These are phyloP conservation scores for Exophiala sideris DNA, from an alignment of 2,329 filamentous ascomycete genomes.

Conservation along the genomic window DNA sequence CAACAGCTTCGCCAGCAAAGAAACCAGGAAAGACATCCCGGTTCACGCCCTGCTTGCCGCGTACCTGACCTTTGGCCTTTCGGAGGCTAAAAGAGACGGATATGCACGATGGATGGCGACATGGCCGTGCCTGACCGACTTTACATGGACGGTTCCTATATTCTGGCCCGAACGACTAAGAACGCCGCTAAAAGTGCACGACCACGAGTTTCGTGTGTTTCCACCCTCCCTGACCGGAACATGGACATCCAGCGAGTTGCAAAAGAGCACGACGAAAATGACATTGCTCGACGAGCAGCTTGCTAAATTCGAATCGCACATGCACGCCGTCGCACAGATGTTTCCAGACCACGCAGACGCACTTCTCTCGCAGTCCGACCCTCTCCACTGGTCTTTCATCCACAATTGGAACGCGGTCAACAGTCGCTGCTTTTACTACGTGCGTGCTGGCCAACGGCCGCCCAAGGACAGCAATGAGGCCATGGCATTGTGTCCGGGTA, in stretches of 20 bases:
- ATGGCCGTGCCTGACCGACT: constrained; percentile 20
- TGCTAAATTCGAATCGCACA: constrained; percentile 5
- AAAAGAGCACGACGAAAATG: not conserved
- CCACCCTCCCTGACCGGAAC: constrained; percentile 10
- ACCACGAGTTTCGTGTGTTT: constrained; percentile 1
- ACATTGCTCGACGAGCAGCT: constrained; percentile 3
- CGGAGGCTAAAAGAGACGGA: constrained; percentile 2
- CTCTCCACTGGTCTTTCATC: constrained; percentile 8
- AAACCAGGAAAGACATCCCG: constrained; percentile 10
- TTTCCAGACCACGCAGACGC: not conserved
- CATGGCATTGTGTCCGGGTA: constrained; percentile 24
- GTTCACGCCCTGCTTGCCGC: constrained; percentile 22
- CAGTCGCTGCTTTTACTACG: constrained; percentile 23
- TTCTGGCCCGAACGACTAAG: constrained; percentile 12
- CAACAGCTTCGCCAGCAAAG: constrained; percentile 5
- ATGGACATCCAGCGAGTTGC: not conserved
- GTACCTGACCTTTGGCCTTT: constrained; percentile 19
- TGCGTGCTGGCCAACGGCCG: constrained; percentile 2
- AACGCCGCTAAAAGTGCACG: not conserved
- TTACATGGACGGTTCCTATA: constrained; percentile 15
- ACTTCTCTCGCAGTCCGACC: not conserved
- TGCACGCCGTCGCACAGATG: not conserved
- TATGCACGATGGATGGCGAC: constrained; percentile 20
- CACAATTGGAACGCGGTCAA: constrained; percentile 23
- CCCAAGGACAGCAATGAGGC: constrained; percentile 21